A percentile compares a stretch with the other conserved stretches of the same genome.
Conservation (phyloP, 768 basidiomycete species). For the Collybia sordida region DNA sequence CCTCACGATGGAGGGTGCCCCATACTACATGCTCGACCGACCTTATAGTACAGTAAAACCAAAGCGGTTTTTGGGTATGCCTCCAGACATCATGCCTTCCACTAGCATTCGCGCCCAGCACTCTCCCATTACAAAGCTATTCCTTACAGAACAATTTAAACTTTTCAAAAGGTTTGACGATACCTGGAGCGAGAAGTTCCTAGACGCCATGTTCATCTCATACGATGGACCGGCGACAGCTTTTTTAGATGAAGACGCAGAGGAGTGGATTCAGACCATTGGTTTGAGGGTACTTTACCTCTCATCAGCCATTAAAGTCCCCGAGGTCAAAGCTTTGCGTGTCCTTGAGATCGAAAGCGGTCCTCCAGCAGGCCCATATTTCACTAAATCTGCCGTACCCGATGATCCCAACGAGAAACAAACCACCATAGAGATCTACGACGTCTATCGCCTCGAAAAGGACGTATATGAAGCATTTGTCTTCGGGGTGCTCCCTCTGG, state of each 20-base stretch:
- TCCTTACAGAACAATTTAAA: constrained; percentile 23
- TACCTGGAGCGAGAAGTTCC: constrained; percentile 30
- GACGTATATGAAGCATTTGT: constrained; percentile 44
- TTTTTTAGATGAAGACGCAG: constrained; percentile 23
- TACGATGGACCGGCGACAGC: constrained; percentile 23
- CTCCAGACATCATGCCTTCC: constrained; percentile 13
- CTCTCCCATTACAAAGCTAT: constrained; percentile 23
- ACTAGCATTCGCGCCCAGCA: constrained; percentile 25
- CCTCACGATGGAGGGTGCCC: background rate
- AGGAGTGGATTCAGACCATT: constrained; percentile 23
- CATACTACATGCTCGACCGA: background rate
- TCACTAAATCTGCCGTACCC: constrained; percentile 12
- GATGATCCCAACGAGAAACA: background rate
- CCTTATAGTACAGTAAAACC: background rate
- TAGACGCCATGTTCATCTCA: constrained; percentile 26
- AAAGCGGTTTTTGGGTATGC: constrained; percentile 17
- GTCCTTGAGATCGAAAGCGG: constrained; percentile 15
- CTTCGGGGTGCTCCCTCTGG: constrained; percentile 39
- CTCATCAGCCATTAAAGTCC: constrained; percentile 15
- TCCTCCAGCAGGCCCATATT: constrained; percentile 28
- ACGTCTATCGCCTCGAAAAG: constrained; percentile 37
- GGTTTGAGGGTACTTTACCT: constrained; percentile 22
- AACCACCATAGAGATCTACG: constrained; percentile 13
- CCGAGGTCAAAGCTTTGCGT: constrained; percentile 10
- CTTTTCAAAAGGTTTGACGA: constrained; percentile 27